Conservation (phyloP, 2,329 filamentous ascomycete species). For the Phialemoniopsis sp. region DNA sequence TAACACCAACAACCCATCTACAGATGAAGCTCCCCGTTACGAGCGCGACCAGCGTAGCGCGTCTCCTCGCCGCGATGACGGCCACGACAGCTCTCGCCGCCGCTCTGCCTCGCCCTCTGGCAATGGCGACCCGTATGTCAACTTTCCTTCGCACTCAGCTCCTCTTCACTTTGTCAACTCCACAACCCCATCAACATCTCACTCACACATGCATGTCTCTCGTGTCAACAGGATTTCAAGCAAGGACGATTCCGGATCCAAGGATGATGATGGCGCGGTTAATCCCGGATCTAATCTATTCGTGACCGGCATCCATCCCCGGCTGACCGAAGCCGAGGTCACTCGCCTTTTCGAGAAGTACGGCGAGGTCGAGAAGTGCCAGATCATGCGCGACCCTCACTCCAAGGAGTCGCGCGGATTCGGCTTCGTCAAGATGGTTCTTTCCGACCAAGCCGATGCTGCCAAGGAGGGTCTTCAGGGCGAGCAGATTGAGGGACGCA, state of each 20-base stretch:
- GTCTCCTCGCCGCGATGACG: conserved; percentile 62
- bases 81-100: conserved; percentile 49
- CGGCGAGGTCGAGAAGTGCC: conserved; percentile 97
- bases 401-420: conserved; percentile 98
- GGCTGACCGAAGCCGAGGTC: conserved; percentile 84
- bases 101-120: conserved; percentile 59
- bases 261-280: conserved; percentile 49
- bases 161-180: conserved; percentile 9
- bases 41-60: conserved; percentile 64
- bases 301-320: conserved; percentile 95
- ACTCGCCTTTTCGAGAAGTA: conserved; percentile 97
- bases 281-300: conserved; percentile 98
- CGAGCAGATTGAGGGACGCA: conserved; percentile 91
- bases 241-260: not conserved
- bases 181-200: too few species aligned
- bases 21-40: conserved; percentile 63
- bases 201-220: too few species aligned
- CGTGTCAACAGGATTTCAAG: conserved; percentile 2
- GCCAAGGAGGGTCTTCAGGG: conserved; percentile 95
- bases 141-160: not conserved
- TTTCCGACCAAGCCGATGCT: conserved; percentile 89
- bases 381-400: conserved; percentile 99
- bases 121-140: conserved; percentile 44
- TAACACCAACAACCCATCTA: not conserved
- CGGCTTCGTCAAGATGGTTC: conserved; percentile 98